Base-by-base conservation (phyloP, 2,329 filamentous ascomycete genomes). In the Colletotrichum zoysiae region DNA sequence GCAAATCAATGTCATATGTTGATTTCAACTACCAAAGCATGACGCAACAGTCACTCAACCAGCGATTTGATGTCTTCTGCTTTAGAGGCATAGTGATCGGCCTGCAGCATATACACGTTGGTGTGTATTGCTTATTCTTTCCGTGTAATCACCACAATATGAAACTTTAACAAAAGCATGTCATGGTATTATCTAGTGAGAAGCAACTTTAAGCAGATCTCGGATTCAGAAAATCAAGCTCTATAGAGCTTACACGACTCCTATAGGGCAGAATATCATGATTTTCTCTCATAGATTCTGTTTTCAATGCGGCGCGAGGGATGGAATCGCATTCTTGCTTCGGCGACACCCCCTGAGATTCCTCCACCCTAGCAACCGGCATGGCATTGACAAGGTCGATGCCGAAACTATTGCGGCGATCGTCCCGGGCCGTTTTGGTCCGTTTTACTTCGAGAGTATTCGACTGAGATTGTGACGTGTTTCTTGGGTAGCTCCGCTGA, bases 301-400 rank as follows among this genome's bases (percentile, higher is more conserved):
- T 81, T 67, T 79, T 80, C 57, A 79, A 64, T 0, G 79, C 78
- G 1, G 78, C 79, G 3, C 58, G 57, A 30, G 68, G 58, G 42
- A 51, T 51, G 8, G 35, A 26, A 20, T 67, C 57, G 0, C 74
- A 67, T 48, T 61, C 73, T 8, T 76, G 75, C 0, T 79, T 75
- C 38, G 78, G 77, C 0, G 81, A 74, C 3, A 76, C 78, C 65
- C 81, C 79, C 63, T 80, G 77, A 0, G 79, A 81, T 26, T 80
- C 79, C 30, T 80, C 75, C 78, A 78, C 80, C 0, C 76, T 77
- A 0, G 74, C 57, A 5, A 70, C 77, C 5, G 79, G 80, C 79
- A 80, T 79, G 51, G 80, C 79, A 16, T 79, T 73, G 2, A 79
- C 76, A 0, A 78, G 79, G 38, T 78, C 81, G 9, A 76, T 76